Conservation (phyloP, 2,329 filamentous ascomycete genomes). For the Zymoseptoria crescenta region DNA sequence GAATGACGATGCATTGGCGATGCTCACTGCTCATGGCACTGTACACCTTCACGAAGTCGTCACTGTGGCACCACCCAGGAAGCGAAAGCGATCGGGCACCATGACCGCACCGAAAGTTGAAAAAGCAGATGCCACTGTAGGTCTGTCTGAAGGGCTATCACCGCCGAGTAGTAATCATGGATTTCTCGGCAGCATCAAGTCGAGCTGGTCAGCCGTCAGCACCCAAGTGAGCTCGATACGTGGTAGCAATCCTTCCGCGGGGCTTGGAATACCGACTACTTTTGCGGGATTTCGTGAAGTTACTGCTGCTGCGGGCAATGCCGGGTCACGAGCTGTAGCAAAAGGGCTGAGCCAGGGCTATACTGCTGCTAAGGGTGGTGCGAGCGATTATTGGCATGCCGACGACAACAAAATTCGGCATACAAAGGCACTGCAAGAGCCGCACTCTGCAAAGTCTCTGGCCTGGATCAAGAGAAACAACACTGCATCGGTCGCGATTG, state of each 20-base stretch:
- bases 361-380: constrained; percentile 60
- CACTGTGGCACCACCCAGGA: constrained; percentile 29
- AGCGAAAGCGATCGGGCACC: constrained; percentile 19
- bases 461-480: constrained; percentile 58
- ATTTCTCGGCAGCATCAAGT: constrained; percentile 25
- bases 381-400: constrained; percentile 64
- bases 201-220: constrained; percentile 38
- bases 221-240: constrained; percentile 26
- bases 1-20: constrained; percentile 71
- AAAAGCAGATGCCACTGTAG: constrained; percentile 29
- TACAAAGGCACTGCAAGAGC: constrained; percentile 41
- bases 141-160: constrained; percentile 25
- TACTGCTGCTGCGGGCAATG: constrained; percentile 41
- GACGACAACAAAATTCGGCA: constrained; percentile 68
- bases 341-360: constrained; percentile 67
- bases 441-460: constrained; percentile 48
- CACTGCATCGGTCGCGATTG: constrained; percentile 55
- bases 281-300: constrained; percentile 27
- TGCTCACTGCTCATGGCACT: constrained; percentile 92
- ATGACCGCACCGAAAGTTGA: constrained; percentile 14
- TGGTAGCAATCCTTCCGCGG: constrained; percentile 12
- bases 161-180: constrained; percentile 25
- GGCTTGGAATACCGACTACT: constrained; percentile 22
- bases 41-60: constrained; percentile 88
- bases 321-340: constrained; percentile 61